phyloP scores from a whole-genome alignment of 305 asterid species.

The Fraxinus ornus region DNA sequence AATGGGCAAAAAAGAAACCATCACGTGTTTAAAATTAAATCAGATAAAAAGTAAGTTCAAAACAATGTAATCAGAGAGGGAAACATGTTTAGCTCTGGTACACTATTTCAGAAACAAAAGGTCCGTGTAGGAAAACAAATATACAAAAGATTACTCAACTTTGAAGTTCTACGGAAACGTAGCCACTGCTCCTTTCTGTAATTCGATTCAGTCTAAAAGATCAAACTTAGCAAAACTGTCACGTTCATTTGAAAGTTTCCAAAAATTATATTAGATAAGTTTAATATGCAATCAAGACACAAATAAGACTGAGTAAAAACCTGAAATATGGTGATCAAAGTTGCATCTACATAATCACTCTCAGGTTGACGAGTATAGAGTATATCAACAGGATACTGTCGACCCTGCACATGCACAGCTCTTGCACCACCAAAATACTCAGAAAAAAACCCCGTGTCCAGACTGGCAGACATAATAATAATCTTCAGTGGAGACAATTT shows the following conservation, averaged over 20 bases:
- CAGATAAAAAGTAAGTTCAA: not conserved
- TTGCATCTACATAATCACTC: constrained; percentile 87
- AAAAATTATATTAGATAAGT: not conserved
- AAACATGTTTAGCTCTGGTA: not conserved
- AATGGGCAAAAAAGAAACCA: not conserved
- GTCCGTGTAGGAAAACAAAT: not conserved
- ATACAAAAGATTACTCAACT: not conserved
- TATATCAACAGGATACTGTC: constrained; percentile 79
- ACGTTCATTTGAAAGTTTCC: constrained; percentile 1
- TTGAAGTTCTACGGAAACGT: not conserved
- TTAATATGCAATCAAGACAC: not conserved
- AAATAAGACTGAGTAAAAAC: constrained; percentile 31
- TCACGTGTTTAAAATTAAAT: not conserved
- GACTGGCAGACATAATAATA: constrained; percentile 92
- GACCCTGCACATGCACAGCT: constrained; percentile 92
- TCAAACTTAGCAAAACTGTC: not conserved
- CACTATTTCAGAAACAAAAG: constrained; percentile 8
- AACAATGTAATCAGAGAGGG: not conserved
- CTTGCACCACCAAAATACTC: constrained; percentile 89
- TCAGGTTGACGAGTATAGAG: constrained; percentile 76
- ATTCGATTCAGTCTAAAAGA: not conserved
- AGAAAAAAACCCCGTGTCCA: constrained; percentile 77
- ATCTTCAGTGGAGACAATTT: constrained; percentile 67
- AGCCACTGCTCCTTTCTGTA: not conserved
- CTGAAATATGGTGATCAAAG: constrained; percentile 91